phyloP scores from a whole-genome alignment of 768 basidiomycete species.

The Kwoniella mangroviensis region DNA sequence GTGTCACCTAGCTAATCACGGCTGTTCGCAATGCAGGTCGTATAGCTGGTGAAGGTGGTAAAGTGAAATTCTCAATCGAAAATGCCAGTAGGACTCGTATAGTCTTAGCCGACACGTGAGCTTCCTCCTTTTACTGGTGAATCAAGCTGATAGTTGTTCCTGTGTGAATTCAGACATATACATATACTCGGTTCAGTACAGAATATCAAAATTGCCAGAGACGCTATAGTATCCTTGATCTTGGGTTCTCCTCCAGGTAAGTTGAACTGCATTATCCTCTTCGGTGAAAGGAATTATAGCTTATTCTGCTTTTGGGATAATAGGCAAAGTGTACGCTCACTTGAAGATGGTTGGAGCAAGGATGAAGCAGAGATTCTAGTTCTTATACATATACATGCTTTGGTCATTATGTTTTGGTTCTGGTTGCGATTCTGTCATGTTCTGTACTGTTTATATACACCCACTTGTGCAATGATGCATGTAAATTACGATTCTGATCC shows the following conservation, averaged over 20 bases:
- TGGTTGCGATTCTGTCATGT: too few relatives aligned
- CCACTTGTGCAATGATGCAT: background rate
- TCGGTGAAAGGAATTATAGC: too few relatives aligned
- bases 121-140: background rate
- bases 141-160: background rate
- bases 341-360: constrained; percentile 87
- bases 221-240: constrained; percentile 93
- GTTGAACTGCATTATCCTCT: too few relatives aligned
- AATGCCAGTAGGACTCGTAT: constrained; percentile 97
- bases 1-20: background rate
- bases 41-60: constrained; percentile 97
- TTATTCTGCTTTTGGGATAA: constrained; percentile 16
- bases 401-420: too few relatives aligned
- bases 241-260: constrained; percentile 94
- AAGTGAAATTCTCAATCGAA: constrained; percentile 98
- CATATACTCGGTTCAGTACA: constrained; percentile 98
- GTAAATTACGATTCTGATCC: background rate
- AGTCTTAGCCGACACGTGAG: constrained; percentile 94
- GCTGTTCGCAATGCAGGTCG: constrained; percentile 65
- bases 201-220: constrained; percentile 96
- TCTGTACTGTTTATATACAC: too few relatives aligned
- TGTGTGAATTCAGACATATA: constrained; percentile 72
- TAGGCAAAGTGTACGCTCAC: constrained; percentile 69
- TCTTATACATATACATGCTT: background rate
- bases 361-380: constrained; percentile 83